These are phyloP conservation scores for Neurospora tetrasperma DNA, from an alignment of 495 filamentous ascomycete genomes.

Conservation along the genomic window DNA sequence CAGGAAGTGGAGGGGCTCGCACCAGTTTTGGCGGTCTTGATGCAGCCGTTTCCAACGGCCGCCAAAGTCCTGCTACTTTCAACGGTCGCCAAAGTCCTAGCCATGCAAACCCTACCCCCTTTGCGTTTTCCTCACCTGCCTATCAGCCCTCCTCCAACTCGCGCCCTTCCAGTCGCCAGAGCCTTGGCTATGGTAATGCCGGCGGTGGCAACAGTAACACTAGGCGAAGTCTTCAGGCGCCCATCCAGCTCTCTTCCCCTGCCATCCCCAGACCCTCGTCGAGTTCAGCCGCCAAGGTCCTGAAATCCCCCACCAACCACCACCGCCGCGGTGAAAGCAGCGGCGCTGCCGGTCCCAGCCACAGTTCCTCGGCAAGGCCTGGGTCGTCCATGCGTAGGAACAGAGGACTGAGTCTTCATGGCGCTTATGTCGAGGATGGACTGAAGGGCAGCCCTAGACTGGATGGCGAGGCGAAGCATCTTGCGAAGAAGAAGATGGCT, in stretches of 20 bases:
- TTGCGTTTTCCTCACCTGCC: slow-evolving; percentile 12
- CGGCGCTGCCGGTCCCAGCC: slow-evolving; percentile 18
- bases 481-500: slow-evolving; percentile 53
- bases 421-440: slow-evolving; percentile 10
- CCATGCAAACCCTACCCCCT: slow-evolving; percentile 2
- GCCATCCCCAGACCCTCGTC: slow-evolving; percentile 3
- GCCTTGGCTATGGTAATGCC: neutral
- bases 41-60: neutral
- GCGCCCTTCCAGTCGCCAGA: slow-evolving; percentile 22
- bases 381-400: neutral
- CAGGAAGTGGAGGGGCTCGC: neutral
- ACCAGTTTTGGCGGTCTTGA: neutral
- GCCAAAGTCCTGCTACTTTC: slow-evolving; percentile 1
- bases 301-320: slow-evolving; percentile 14
- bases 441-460: slow-evolving; percentile 33
- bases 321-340: slow-evolving; percentile 29
- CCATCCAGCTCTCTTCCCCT: neutral
- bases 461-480: slow-evolving; percentile 51
- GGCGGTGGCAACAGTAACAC: neutral
- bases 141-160: slow-evolving; percentile 10
- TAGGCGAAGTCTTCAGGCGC: neutral
- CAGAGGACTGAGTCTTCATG: neutral
- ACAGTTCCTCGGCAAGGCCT: slow-evolving; percentile 8
- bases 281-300: neutral
- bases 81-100: slow-evolving; percentile 5